These are phyloP conservation scores for Isoetes engelmannii DNA, from an alignment of 83 land plant genomes.

Conservation along the genomic window DNA sequence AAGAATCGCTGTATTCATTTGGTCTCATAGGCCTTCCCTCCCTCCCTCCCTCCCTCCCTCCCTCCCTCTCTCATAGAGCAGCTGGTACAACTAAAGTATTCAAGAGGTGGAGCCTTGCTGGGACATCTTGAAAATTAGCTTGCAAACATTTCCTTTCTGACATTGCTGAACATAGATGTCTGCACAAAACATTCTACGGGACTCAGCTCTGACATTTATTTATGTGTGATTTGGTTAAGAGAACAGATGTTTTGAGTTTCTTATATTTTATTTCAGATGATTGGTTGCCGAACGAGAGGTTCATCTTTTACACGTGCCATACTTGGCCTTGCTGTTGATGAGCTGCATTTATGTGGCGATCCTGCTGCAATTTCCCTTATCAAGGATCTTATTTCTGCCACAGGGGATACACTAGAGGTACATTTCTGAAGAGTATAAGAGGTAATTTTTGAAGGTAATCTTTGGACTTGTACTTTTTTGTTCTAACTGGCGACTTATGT, in stretches of 20 bases:
- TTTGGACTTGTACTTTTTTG: constrained; percentile 2
- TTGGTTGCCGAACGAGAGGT: constrained; percentile 71
- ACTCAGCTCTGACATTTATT: background rate
- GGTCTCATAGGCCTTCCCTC: too few species aligned
- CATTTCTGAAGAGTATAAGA: constrained; percentile 46
- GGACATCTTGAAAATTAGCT: too few species aligned
- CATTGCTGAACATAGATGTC: too few species aligned
- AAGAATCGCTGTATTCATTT: too few species aligned
- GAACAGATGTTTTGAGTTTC: background rate
- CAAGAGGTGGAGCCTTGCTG: background rate
- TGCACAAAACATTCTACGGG: background rate
- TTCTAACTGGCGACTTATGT: background rate
- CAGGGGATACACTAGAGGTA: constrained; percentile 16
- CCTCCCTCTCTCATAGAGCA: too few species aligned
- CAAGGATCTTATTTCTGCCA: constrained; percentile 4
- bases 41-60: too few species aligned
- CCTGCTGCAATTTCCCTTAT: constrained; percentile 48
- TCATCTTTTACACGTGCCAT: constrained; percentile 89
- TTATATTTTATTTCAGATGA: constrained; percentile 38
- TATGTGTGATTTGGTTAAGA: background rate
- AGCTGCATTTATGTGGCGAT: constrained; percentile 90
- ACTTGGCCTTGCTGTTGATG: constrained; percentile 69
- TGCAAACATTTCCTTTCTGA: too few species aligned
- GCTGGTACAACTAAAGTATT: background rate
- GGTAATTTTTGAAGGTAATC: constrained; percentile 23